Conservation (phyloP, 768 basidiomycete genomes). For the Naganishia onofrii region DNA sequence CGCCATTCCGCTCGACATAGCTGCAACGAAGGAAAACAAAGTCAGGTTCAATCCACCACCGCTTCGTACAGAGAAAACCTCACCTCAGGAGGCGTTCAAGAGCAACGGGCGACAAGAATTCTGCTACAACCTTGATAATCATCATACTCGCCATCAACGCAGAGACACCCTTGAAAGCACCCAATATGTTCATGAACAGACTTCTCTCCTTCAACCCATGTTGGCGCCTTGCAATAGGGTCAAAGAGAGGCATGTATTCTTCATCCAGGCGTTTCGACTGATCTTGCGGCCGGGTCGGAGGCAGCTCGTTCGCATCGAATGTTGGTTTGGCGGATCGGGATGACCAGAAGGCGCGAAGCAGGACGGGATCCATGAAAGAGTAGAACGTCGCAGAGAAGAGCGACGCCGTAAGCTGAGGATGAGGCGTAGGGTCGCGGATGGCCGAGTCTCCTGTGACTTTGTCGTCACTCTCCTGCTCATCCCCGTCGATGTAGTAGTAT, state of each 20-base stretch:
- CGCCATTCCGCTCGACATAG: slow-evolving; percentile 45
- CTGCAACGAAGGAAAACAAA: not conserved
- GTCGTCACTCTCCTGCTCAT: not conserved
- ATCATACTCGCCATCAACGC: slow-evolving; percentile 30
- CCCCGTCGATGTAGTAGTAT: slow-evolving; percentile 55
- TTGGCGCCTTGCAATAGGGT: slow-evolving; percentile 49
- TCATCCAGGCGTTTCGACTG: slow-evolving; percentile 46
- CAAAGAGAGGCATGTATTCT: slow-evolving; percentile 48
- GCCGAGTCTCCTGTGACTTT: slow-evolving; percentile 48
- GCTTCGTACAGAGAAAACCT: slow-evolving; percentile 48
- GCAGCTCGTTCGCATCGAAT: slow-evolving; percentile 51
- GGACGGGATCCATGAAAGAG: slow-evolving; percentile 59
- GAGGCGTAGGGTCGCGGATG: slow-evolving; percentile 39
- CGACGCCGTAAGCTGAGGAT: slow-evolving; percentile 60
- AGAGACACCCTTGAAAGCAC: slow-evolving; percentile 44
- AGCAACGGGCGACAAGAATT: slow-evolving; percentile 51
- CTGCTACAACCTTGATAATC: slow-evolving; percentile 40
- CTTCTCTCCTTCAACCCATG: slow-evolving; percentile 55
- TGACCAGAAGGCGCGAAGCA: slow-evolving; percentile 49
- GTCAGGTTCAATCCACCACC: not conserved
- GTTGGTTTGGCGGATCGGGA: slow-evolving; percentile 31
- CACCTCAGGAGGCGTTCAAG: slow-evolving; percentile 56
- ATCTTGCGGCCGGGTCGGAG: slow-evolving; percentile 57
- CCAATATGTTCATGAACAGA: slow-evolving; percentile 57
- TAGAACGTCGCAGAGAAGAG: slow-evolving; percentile 56